These are phyloP conservation scores for Exobasidium rhododendri DNA, from an alignment of 1,284 basidiomycete genomes.

Conservation along the genomic window DNA sequence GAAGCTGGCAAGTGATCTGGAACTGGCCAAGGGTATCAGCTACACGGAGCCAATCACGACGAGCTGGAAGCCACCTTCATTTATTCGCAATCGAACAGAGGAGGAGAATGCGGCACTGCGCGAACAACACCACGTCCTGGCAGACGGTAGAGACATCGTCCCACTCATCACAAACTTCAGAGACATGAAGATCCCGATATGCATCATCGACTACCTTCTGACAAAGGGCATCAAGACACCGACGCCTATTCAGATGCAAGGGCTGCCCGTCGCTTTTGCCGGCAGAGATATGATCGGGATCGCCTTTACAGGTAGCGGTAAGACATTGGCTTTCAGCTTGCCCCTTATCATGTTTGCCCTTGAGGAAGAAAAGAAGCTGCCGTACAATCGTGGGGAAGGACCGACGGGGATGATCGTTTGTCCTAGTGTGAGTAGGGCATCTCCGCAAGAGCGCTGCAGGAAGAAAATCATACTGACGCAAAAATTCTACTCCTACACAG, in stretches of 20 bases:
- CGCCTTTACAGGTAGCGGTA: constrained; percentile 58
- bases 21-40: constrained; percentile 85
- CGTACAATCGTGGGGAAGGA: constrained; percentile 87
- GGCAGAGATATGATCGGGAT: constrained; percentile 59
- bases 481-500: no score
- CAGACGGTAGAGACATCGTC: constrained; percentile 87
- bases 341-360: constrained; percentile 65
- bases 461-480: neutral
- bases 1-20: constrained; percentile 85
- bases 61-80: constrained; percentile 84
- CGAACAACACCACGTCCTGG: constrained; percentile 85
- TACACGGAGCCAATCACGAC: constrained; percentile 84
- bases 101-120: constrained; percentile 73
- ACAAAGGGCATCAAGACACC: constrained; percentile 74
- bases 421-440: no score
- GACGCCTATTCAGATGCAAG: constrained; percentile 95
- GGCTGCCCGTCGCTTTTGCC: constrained; percentile 75
- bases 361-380: constrained; percentile 82
- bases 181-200: constrained; percentile 94
- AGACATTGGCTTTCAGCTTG: constrained; percentile 57
- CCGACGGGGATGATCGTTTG: constrained; percentile 93
- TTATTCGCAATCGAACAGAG: constrained; percentile 69
- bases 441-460: neutral
- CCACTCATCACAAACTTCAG: constrained; percentile 88
- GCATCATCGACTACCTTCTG: constrained; percentile 72